These are phyloP conservation scores for Teunomyces stri DNA, from an alignment of 805 yeast genomes.

Conservation along the genomic window DNA sequence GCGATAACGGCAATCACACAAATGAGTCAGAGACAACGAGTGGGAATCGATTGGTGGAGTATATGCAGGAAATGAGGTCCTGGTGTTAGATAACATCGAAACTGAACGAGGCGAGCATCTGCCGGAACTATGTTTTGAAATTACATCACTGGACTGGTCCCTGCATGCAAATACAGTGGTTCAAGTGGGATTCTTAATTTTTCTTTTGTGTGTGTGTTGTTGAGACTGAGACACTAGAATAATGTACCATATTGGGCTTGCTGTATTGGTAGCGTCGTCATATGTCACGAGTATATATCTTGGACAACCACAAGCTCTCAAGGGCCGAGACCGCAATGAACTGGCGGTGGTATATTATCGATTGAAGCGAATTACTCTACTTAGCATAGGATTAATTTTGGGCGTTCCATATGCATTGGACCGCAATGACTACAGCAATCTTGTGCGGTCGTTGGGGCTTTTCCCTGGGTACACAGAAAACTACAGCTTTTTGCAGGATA, in stretches of 20 bases:
- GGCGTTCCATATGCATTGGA: constrained; percentile 29
- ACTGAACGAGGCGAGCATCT: background rate
- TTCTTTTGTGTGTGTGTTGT: background rate
- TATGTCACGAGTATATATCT: constrained; percentile 47
- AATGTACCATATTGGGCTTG: constrained; percentile 11
- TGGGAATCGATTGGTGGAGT: constrained; percentile 14
- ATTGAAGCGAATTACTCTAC: constrained; percentile 30
- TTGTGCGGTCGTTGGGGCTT: constrained; percentile 26
- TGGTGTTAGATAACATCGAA: background rate
- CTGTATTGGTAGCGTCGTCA: constrained; percentile 37
- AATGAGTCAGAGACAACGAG: constrained; percentile 19
- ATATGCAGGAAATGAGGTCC: constrained; percentile 3
- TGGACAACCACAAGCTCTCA: constrained; percentile 19
- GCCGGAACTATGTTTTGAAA: background rate
- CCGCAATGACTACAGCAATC: constrained; percentile 8
- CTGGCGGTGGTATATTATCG: constrained; percentile 42
- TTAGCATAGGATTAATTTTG: constrained; percentile 29
- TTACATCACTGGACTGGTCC: background rate
- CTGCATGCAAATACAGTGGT: background rate
- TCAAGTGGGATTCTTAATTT: background rate
- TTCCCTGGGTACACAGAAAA: constrained; percentile 30
- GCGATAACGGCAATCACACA: constrained; percentile 3
- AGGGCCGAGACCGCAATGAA: constrained; percentile 38
- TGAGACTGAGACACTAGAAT: background rate
- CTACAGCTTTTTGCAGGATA: constrained; percentile 9